phyloP scores from a whole-genome alignment of 129 eudicot species.

The Ambrosia trifida region DNA sequence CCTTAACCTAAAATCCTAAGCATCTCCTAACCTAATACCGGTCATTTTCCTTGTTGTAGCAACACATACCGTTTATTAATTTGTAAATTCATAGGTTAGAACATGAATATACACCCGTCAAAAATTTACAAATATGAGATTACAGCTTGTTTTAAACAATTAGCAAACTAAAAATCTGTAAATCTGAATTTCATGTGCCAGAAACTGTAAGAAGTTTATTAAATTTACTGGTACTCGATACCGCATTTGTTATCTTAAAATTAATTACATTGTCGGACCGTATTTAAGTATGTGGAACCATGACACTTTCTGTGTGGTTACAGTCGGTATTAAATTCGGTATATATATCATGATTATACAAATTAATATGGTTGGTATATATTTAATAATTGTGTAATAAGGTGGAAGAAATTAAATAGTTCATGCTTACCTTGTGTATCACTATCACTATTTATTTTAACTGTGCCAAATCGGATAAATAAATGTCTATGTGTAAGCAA shows the following conservation, averaged over 20 bases:
- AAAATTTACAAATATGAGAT: not conserved
- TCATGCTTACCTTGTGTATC: conserved; percentile 12
- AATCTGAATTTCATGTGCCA: not conserved
- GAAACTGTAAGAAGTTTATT: conserved; percentile 10
- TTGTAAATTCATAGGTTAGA: not conserved
- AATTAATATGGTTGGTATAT: conserved; percentile 39
- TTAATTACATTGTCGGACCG: conserved; percentile 25
- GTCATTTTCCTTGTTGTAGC: not conserved
- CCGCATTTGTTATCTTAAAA: not conserved
- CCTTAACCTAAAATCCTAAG: no score
- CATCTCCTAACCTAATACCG: no score
- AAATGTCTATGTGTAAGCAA: not conserved
- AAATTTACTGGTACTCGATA: conserved; percentile 1
- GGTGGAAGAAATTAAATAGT: conserved; percentile 12
- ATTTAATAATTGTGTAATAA: conserved; percentile 23
- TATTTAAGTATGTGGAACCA: conserved; percentile 37
- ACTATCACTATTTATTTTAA: conserved; percentile 6
- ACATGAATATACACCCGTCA: not conserved
- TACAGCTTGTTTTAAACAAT: not conserved
- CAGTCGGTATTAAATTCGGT: conserved; percentile 33
- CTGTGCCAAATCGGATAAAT: not conserved
- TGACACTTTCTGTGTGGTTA: conserved; percentile 31
- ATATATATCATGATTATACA: conserved; percentile 29
- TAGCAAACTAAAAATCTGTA: not conserved
- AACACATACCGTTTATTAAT: not conserved